Base-by-base conservation (phyloP, 2,329 filamentous ascomycete genomes). In the Tolypocladium sp. region DNA sequence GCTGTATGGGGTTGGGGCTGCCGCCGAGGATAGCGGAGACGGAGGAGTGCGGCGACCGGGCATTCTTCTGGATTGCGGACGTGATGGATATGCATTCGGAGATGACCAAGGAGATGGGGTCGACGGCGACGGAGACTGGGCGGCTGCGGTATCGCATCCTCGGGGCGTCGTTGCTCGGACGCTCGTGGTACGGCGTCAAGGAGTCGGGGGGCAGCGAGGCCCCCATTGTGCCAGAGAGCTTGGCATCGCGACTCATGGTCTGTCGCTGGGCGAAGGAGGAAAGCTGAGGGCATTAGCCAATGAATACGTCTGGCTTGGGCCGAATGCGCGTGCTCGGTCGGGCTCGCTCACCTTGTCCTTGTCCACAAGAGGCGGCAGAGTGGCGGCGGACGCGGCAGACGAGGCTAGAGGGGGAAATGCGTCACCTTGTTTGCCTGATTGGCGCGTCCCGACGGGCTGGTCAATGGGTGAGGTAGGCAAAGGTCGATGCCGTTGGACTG, bases 21-120 rank as follows among this genome's bases (percentile, higher is more conserved):
- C 91, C 91, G 56, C 94, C 94, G 38, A 99, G 81, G 62, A 99
- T 99, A 57, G 93, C 93, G 42, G 94, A 92, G 52, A 99, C 94
- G 6, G 92, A 97, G 15, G 92, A 96, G 73, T 97, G 92, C 55
- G 92, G 91, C 81, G 93, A 97, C 64, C 94, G 89, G 64, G 92
- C 90, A 83, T 97, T 89, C 77, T 99, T 99, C 70, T 96, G 92
- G 83, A 99, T 97, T 62, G 92, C 92, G 63, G 93, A 97, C 17
- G 94, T 97, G 76, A 99, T 93, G 53, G 92, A 93, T 71, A 97
- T 97, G 75, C 94, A 99, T 86, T 99, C 94, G 75, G 93, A 96
- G 63, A 96, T 96, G 64, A 99, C 92, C 67, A 99, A 80, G 55
- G 92, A 92, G 59, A 96, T 88, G 1, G 92, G 92, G 69, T 96